A percentile compares a stretch with the other conserved stretches of the same genome.
Evolutionary conservation across 139 green algal species (phyloP).

Genomic region (Axilococcus clingmanii): DNA sequence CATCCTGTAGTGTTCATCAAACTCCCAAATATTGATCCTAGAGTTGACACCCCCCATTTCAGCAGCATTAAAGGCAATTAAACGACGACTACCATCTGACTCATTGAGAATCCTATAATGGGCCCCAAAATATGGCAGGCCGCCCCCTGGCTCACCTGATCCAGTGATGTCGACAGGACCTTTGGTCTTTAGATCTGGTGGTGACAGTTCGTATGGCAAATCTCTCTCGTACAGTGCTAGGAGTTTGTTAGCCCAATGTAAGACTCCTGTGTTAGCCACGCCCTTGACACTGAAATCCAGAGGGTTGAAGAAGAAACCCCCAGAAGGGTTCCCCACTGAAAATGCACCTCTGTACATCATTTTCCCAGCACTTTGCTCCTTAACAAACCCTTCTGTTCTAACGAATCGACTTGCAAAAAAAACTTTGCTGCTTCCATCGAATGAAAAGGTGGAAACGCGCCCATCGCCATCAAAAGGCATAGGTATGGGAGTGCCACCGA

Average conservation of each 20-base stretch:
- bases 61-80: constrained; percentile 26
- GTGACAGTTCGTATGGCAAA: constrained; percentile 31
- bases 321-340: constrained; percentile 25
- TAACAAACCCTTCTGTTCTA: constrained; percentile 13
- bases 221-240: constrained; percentile 37
- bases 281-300: constrained; percentile 25
- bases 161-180: constrained; percentile 11
- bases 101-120: constrained; percentile 13
- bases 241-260: constrained; percentile 26
- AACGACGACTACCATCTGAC: constrained; percentile 17
- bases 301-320: constrained; percentile 26
- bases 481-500: constrained; percentile 21
- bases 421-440: constrained; percentile 9
- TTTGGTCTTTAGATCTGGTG: constrained; percentile 17
- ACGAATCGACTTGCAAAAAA: constrained; percentile 10
- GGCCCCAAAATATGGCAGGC: constrained; percentile 30
- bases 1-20: constrained; percentile 15
- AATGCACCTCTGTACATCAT: constrained; percentile 37
- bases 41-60: constrained; percentile 9
- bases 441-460: constrained; percentile 22
- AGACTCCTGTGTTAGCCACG: constrained; percentile 28
- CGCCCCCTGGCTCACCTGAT: constrained; percentile 9
- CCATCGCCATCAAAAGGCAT: constrained; percentile 39
- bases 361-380: constrained; percentile 23
- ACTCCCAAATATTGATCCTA: constrained; percentile 27